These are phyloP conservation scores for Phlebiopsis gigantea DNA, from an alignment of 768 basidiomycete species.

Conservation along the genomic window DNA sequence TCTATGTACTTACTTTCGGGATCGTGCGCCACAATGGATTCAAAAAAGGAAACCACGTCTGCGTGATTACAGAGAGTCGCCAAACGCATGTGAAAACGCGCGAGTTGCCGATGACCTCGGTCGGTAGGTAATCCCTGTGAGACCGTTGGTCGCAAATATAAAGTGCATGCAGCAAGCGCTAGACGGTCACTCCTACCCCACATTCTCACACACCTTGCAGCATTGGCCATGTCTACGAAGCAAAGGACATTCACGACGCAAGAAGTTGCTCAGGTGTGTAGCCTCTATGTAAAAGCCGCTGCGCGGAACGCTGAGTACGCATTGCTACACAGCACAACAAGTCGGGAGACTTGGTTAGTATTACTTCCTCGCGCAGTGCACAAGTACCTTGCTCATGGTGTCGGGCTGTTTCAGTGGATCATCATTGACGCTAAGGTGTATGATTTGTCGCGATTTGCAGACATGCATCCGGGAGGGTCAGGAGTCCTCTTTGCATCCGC, in stretches of 20 bases:
- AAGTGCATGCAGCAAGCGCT: not conserved
- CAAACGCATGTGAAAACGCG: not conserved
- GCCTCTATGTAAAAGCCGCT: not conserved
- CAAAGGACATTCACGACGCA: slow-evolving; percentile 17
- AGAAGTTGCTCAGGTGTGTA: slow-evolving; percentile 20
- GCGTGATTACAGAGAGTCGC: not conserved
- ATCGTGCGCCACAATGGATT: not conserved
- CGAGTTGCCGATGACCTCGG: not conserved
- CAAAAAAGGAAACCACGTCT: not conserved
- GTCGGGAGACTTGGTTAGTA: slow-evolving; percentile 70
- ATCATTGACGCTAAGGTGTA: slow-evolving; percentile 79
- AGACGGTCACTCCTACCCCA: not conserved
- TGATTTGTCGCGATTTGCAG: slow-evolving; percentile 73
- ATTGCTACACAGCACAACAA: slow-evolving; percentile 77
- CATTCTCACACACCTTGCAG: not conserved
- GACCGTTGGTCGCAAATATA: not conserved
- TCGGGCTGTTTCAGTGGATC: slow-evolving; percentile 55
- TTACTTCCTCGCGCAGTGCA: not conserved
- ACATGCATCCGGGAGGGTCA: slow-evolving; percentile 82
- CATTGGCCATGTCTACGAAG: slow-evolving; percentile 5
- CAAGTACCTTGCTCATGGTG: not conserved
- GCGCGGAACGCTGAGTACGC: not conserved
- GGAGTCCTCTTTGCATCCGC: slow-evolving; percentile 63
- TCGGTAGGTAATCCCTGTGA: not conserved
- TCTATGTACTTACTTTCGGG: not conserved